phyloP scores from a whole-genome alignment of 805 yeast genomes.

The Ogataea philodendri region DNA sequence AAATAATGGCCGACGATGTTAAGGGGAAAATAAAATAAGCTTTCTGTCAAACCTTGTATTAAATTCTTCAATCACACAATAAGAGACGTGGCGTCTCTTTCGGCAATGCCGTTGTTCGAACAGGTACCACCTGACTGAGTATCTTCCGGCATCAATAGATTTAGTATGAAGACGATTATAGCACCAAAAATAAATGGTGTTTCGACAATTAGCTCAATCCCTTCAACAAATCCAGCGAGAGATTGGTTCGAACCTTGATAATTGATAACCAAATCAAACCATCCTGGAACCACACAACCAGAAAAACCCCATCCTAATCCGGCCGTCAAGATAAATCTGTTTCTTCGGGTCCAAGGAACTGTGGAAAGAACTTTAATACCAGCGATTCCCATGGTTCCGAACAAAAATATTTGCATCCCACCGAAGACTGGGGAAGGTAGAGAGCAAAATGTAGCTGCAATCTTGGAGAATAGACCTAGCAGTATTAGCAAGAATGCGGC shows the following conservation, averaged over 20 bases:
- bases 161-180: conserved; percentile 20
- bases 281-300: conserved; percentile 38
- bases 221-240: conserved; percentile 41
- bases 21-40: too few species aligned
- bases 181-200: conserved; percentile 31
- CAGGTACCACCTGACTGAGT: too few species aligned
- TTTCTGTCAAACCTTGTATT: too few species aligned
- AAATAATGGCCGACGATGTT: too few species aligned
- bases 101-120: too few species aligned
- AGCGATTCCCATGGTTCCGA: conserved; percentile 37
- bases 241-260: conserved; percentile 38
- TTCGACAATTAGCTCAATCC: conserved; percentile 44
- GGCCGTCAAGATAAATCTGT: conserved; percentile 44
- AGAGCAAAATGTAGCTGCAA: conserved; percentile 71
- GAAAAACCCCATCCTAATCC: conserved; percentile 44
- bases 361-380: conserved; percentile 35
- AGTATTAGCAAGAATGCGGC: conserved; percentile 66
- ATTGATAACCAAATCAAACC: conserved; percentile 42
- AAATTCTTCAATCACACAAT: too few species aligned
- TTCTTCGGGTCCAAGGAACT: conserved; percentile 38
- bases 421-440: conserved; percentile 71
- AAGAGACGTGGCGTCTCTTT: too few species aligned
- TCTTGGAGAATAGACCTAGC: conserved; percentile 77
- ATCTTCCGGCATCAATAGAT: conserved; percentile 17
- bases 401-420: conserved; percentile 56